phyloP scores from a whole-genome alignment of 345 rosid genomes.

The Sisymbrium irio region DNA sequence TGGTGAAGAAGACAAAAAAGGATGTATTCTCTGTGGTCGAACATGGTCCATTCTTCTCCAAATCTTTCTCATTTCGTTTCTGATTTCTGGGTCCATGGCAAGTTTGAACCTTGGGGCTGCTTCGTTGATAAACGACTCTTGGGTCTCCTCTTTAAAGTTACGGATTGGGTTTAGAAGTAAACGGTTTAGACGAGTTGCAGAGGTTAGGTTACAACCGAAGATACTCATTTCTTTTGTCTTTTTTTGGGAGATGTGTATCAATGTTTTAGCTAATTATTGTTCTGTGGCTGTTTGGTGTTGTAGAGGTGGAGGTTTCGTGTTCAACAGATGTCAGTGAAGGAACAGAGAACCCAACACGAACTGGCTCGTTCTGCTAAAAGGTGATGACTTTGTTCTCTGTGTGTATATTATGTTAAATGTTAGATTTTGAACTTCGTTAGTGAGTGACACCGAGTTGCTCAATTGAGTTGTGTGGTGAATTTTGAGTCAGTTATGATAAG shows the following conservation, averaged over 20 bases:
- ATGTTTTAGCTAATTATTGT: no score
- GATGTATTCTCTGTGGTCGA: conserved; percentile 20
- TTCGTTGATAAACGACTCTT: conserved; percentile 11
- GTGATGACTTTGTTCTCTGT: conserved; percentile 11
- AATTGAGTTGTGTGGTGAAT: background rate
- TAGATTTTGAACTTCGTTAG: background rate
- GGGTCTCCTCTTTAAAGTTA: conserved; percentile 5
- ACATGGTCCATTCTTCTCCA: background rate
- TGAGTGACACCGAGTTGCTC: background rate
- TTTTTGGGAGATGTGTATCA: no score
- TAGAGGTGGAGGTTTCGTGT: conserved; percentile 25
- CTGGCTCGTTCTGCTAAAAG: conserved; percentile 21
- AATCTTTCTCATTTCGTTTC: background rate
- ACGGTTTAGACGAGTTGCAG: background rate
- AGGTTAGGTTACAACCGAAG: conserved; percentile 7
- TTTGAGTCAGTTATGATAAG: conserved; percentile 2
- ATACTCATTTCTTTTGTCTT: background rate
- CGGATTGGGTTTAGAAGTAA: background rate
- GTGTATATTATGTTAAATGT: background rate
- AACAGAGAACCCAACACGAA: conserved; percentile 10
- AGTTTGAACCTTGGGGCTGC: conserved; percentile 18
- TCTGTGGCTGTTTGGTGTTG: conserved; percentile 4
- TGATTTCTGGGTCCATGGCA: conserved; percentile 12
- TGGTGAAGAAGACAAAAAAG: conserved; percentile 14
- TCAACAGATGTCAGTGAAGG: conserved; percentile 11